Conservation (phyloP, 2,329 filamentous ascomycete species). For the Ophiostoma himal-ulmi region DNA sequence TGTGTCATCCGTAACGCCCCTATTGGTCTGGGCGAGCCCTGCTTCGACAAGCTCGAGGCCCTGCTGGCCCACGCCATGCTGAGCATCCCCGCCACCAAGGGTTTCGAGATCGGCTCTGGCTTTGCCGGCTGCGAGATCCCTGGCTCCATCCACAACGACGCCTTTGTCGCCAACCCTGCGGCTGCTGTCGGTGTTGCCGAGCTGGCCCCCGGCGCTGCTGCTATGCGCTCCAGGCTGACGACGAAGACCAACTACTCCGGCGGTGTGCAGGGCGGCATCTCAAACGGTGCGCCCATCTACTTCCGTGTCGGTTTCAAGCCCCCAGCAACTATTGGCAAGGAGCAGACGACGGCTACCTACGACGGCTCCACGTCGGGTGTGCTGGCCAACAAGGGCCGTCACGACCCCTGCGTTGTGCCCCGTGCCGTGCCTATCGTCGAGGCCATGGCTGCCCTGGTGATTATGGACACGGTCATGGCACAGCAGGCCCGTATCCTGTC, state of each 20-base stretch:
- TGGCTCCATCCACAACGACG: constrained; percentile 87
- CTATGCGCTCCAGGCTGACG: constrained; percentile 57
- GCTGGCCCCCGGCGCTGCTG: constrained; percentile 42
- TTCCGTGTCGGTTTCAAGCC: constrained; percentile 95
- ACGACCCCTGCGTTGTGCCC: constrained; percentile 89
- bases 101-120: constrained; percentile 90
- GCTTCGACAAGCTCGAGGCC: constrained; percentile 93
- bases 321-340: constrained; percentile 84
- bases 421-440: constrained; percentile 84
- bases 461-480: constrained; percentile 81
- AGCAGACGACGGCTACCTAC: constrained; percentile 78
- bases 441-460: constrained; percentile 79
- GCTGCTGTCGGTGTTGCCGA: constrained; percentile 40
- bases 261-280: constrained; percentile 91
- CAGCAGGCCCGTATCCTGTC: constrained; percentile 60
- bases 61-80: constrained; percentile 89
- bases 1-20: constrained; percentile 87
- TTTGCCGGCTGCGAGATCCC: constrained; percentile 82
- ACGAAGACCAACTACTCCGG: constrained; percentile 94
- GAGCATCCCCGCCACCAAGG: constrained; percentile 89
- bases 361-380: constrained; percentile 64
- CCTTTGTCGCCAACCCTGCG: constrained; percentile 62
- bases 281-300: constrained; percentile 88
- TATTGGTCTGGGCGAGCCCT: constrained; percentile 82
- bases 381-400: constrained; percentile 84